Conservation (phyloP, 805 yeast genomes). For the Nakazawaea ishiwadae region DNA sequence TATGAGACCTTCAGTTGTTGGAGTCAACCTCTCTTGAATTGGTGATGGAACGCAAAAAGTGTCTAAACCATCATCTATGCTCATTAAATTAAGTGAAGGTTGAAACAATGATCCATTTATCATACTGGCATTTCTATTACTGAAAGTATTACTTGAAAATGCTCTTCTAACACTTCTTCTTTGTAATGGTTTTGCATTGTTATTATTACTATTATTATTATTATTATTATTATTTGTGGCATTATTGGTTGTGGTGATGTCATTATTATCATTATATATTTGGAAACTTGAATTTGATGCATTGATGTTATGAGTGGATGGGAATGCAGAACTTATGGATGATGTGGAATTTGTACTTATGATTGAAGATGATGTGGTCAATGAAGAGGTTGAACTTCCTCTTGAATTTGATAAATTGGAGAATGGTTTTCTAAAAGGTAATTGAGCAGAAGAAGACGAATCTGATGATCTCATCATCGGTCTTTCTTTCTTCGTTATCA, state of each 20-base stretch:
- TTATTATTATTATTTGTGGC: background rate
- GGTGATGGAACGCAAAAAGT: conserved; percentile 24
- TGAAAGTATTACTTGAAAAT: conserved; percentile 4
- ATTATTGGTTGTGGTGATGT: background rate
- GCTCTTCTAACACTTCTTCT: conserved; percentile 8
- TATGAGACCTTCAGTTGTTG: background rate
- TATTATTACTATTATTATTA: background rate
- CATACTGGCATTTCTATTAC: conserved; percentile 11
- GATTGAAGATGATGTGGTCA: conserved; percentile 1
- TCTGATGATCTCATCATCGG: background rate
- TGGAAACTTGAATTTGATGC: background rate
- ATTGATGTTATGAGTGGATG: conserved; percentile 1
- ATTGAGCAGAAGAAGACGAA: too few species aligned
- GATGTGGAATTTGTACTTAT: background rate
- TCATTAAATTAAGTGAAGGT: conserved; percentile 5
- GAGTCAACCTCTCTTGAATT: conserved; percentile 15
- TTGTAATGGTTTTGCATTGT: background rate
- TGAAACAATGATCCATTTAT: conserved; percentile 10
- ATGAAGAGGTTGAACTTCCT: conserved; percentile 6
- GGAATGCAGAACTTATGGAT: background rate
- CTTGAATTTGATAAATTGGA: background rate
- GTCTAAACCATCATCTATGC: conserved; percentile 15
- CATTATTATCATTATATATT: conserved; percentile 1
- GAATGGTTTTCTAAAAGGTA: conserved; percentile 10
- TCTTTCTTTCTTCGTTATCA: conserved; percentile 14